Base-by-base conservation (phyloP, 805 yeast species). In the Diddensiella santjacobensis region DNA sequence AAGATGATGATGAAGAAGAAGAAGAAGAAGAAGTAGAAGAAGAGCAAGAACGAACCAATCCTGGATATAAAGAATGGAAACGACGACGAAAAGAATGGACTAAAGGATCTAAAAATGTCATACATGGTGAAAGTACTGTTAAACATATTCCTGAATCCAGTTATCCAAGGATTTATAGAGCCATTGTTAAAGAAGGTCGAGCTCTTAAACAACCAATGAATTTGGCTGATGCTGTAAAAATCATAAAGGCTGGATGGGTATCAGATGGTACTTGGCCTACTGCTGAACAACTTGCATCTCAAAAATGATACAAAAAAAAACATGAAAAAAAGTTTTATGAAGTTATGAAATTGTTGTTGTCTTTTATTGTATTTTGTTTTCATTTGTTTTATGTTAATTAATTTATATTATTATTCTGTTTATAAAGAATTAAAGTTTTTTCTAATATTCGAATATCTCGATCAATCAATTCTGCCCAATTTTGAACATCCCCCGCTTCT, bases 241-340 rank as follows among this genome's bases (percentile, higher is more conserved):
- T 90, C 20, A 75, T 90, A 37, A 81, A 87, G 58, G 78, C 84
- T 2, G 96, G 96, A 17, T 90, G 98, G 98, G 74, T 76, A 13
- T 82, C 80, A 51, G 80, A 80, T 19, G 87, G 83, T 44, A 78
- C 80, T 55, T 90, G 93, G 91, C 59, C 64, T 48, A 52, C 61
- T 22, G 44, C 39, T 11, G 33, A 22, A n/a, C 40, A 42, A 24
- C 44, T 11, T 13, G 42, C n/a, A 8, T 6, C 40, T 6, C 40
- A 15, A 35, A 15, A 15, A 11, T 15, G 18, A 13, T 6, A 11
- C 8, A 35, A 35, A 6, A 35, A 35, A 8, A 35, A 6, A 11
- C 18, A 10, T 15, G 8, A 8, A 35, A 35, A 8, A 15, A 35
- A 15, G 6, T 35, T 13, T 8, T 35, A 26, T 26, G n/a, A n/a